Base-by-base conservation (phyloP, 495 filamentous ascomycete genomes). In the Penicillium diatomitis region DNA sequence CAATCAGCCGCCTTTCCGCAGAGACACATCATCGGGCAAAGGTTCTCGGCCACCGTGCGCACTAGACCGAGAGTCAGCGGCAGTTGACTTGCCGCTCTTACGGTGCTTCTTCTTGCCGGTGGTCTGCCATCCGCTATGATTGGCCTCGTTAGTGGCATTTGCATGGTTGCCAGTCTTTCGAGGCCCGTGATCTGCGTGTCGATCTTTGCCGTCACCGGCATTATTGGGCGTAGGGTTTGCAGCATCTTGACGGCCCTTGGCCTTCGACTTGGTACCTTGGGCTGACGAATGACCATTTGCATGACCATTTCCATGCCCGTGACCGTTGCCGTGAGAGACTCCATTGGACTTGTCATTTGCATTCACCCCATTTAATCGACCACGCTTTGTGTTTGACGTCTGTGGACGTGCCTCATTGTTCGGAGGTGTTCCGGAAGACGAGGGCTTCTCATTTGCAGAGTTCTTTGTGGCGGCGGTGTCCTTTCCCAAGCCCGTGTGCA, bases 1-100 rank as follows among this genome's bases (percentile, higher is more conserved):
- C 20, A 20, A 20, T 66, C 60, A 78, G 10, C 75, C 75, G 36
- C 75, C 75, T 53, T 78, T 78, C 33, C 75, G 58, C 54, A 76
- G 48, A 33, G 72, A 70, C 47, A 71, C 72, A 41, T 77, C 73
- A n/a, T 57, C 53, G n/a, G 75, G 73, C 27, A 74, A 54, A 5
- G 67, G 62, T 50, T 77, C 74, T 1, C 59, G 64, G 20, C 58
- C 57, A 30, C 57, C 47, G 35, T 62, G 52, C 32, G 50, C 44
- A 4, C 55, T 53, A 32, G 63, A 58, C 32, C 63, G 61, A 20
- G 61, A 42, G 6, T 72, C 62, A 4, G 57, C 62, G 4, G 57
- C 49, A 28, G 57, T 58, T 2, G 65, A 60, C 54, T 70, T 73
- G 12, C 60, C 58, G 48, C 62, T 68, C 44, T 63, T 65, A 50